A percentile compares a stretch with the other conserved stretches of the same genome.
phyloP scores from a whole-genome alignment of 108 stramenopile genomes.

The Cylindrotheca fusiformis region DNA sequence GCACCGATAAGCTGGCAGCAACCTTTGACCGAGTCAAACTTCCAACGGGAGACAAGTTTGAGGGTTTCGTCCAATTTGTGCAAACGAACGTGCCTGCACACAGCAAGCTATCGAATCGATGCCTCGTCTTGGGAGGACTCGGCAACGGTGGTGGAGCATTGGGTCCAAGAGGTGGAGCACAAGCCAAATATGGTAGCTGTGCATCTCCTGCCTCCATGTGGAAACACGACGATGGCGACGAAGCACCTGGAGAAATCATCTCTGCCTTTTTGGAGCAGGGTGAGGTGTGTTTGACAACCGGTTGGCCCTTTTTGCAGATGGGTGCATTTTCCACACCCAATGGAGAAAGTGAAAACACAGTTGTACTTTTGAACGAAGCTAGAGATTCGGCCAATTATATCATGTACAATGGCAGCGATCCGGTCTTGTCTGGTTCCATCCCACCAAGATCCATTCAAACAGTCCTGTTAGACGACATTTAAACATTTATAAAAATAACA shows the following conservation, averaged over 20 bases:
- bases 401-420: slow-evolving; percentile 46
- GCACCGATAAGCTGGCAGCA: slow-evolving; percentile 22
- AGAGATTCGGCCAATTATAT: slow-evolving; percentile 69
- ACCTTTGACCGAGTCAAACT: slow-evolving; percentile 41
- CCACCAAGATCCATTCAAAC: slow-evolving; percentile 83
- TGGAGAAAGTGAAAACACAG: slow-evolving; percentile 44
- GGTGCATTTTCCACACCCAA: slow-evolving; percentile 73
- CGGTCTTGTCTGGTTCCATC: slow-evolving; percentile 66
- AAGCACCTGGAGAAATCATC: slow-evolving; percentile 53
- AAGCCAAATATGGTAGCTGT: slow-evolving; percentile 61
- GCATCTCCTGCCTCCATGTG: slow-evolving; percentile 51
- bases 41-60: not conserved
- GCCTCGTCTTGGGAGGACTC: slow-evolving; percentile 46
- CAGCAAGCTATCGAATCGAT: slow-evolving; percentile 20
- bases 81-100: slow-evolving; percentile 12
- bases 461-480: slow-evolving; percentile 33
- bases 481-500: slow-evolving; percentile 3
- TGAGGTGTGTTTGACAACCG: slow-evolving; percentile 84
- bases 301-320: slow-evolving; percentile 88
- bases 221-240: slow-evolving; percentile 33
- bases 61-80: slow-evolving; percentile 17
- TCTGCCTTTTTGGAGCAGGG: slow-evolving; percentile 42
- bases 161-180: slow-evolving; percentile 71
- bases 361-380: slow-evolving; percentile 78
- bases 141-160: slow-evolving; percentile 76